Base-by-base conservation (phyloP, 1,284 basidiomycete genomes). In the Coriolopsis trogii region DNA sequence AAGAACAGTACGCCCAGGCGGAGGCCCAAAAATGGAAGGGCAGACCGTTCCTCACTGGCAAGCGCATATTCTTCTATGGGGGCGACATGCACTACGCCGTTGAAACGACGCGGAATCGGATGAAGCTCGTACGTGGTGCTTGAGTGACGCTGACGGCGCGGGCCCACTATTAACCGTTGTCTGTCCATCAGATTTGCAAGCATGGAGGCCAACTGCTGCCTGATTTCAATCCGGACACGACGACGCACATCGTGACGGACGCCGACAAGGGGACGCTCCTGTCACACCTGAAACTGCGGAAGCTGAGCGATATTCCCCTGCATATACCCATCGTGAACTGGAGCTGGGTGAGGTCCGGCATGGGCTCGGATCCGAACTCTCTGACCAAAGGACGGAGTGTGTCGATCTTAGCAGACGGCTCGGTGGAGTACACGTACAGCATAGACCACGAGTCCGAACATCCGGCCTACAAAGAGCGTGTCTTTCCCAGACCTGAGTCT, bases 221-320 rank as follows among this genome's bases (percentile, higher is more conserved):
- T 3, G 70, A 62, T 30, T 90, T 78, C 59, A 80, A 89, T 53
- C 70, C 79, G 0, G 54, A 63, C 4, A 55, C 66, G 7, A 77
- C 84, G 20, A 88, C 87, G 1, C 84, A 88, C 61, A 83, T 90
- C 46, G 72, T 89, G 29, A 80, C 80, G 4, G 80, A 81, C 44
- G 67, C 72, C 0, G 64, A 63, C 6, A 33, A 59, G 55, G 49
- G 72, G 59, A 33, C 64, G 69, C 61, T 75, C 51, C 42, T 84
- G 62, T 41, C 65, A 68, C 53, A 64, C 4, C 53, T 74, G 12
- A 77, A 78, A 1, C 56, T 87, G 15, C 78, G 74, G 57, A 72
- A 62, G 4, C 59, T 85, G 8, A 66, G 65, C 6, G 76, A 85
- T 6, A 83, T 89, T 40, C 86, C 87, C 1, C 63, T 75, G 18